These are phyloP conservation scores for Camelina neglecta DNA, from an alignment of 345 rosid species.

Conservation along the genomic window DNA sequence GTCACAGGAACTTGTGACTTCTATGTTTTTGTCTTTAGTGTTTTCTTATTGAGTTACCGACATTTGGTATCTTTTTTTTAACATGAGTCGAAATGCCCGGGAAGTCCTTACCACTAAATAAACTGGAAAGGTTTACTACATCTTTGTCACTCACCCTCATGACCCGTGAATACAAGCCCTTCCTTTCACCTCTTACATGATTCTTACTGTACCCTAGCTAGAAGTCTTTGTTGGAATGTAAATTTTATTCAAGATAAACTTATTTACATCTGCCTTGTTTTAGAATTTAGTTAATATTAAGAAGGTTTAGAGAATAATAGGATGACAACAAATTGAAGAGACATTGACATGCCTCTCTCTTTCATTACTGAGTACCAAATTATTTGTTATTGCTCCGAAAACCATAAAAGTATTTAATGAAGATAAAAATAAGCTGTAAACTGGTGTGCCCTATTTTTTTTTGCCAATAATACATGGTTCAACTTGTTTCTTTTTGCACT, in stretches of 20 bases:
- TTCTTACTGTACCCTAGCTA: too few relatives aligned
- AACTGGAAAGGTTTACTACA: not conserved
- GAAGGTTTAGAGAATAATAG: not conserved
- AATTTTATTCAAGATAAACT: not conserved
- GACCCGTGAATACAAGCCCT: too few relatives aligned
- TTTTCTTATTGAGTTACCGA: not conserved
- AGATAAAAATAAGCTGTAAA: too few relatives aligned
- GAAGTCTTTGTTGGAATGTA: too few relatives aligned
- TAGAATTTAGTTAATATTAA: too few relatives aligned
- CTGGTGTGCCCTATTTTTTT: not conserved
- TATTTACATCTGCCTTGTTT: not conserved
- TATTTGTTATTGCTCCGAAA: too few relatives aligned
- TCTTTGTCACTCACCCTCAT: too few relatives aligned
- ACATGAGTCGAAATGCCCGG: not conserved
- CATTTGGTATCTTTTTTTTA: not conserved
- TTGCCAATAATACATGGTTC: not conserved
- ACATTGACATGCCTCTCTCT: not conserved
- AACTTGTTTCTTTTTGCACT: constrained; percentile 24
- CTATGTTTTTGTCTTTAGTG: not conserved
- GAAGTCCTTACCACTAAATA: not conserved
- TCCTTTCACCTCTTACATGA: too few relatives aligned
- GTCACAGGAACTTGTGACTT: not conserved
- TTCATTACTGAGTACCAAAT: not conserved
- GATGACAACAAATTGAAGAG: not conserved
- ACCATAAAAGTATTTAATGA: too few relatives aligned